Evolutionary conservation across 805 yeast species (phyloP), one percentile per base, ranked within the genome.

Genomic region (Ogataea nitratoaversa): DNA sequence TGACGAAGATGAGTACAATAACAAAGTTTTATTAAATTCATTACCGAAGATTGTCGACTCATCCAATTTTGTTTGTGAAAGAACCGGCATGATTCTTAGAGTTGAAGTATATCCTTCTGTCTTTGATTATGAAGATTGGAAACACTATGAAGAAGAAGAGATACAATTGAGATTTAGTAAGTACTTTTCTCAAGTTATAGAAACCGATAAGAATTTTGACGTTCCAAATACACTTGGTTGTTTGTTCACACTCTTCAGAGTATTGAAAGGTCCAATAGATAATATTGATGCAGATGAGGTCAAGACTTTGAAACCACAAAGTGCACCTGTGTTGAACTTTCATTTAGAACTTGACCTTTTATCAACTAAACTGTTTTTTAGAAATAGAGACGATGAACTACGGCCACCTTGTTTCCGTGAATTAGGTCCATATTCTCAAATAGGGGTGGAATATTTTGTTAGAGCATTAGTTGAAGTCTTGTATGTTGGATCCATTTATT

Each of bases 181-280:
- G 4, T 57, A 47, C 47, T 40, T 47, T 48, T 65, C 60, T 47
- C 50, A 46, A 36, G 18, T 48, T 2, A 43, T 47, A 2, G 40
- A 35, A 12, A 16, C 30, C 8, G 30, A 31, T 13, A 46, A 40
- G 32, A 43, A 40, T 2, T 19, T 52, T 58, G 36, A 43, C 8
- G 33, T 46, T 1, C 90, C 95, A 0, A 62, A 76, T 3, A 73
- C 79, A 3, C 57, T 73, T 0, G 74, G 72, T 32, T 82, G 95
- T 49, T 65, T 84, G 18, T 65, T 67, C 36, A 82, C 87, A 0
- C 53, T 87, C 14, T 70, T 74, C 49, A 78, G 76, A 44, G 82
- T 84, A 8, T 62, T 86, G 34, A 76, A 70, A 46, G 90, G 88
- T 2, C 91, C 95, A 0, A 58, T 87, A 18, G 56, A 66, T 8